These are phyloP conservation scores for Ganoderma lingzhi DNA, from an alignment of 1,284 basidiomycete species.

Conservation along the genomic window DNA sequence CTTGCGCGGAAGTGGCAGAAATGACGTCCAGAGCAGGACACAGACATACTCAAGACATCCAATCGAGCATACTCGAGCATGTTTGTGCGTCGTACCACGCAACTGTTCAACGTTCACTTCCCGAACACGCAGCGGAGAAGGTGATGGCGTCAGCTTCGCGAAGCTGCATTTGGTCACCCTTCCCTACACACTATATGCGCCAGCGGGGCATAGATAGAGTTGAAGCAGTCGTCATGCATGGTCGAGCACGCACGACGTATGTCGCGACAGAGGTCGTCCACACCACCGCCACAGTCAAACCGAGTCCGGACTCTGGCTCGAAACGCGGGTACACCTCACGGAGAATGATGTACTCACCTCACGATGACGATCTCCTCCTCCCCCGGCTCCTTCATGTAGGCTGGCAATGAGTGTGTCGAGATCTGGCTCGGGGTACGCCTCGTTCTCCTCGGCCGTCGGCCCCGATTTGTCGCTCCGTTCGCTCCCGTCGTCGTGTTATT, in stretches of 20 bases:
- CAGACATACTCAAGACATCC: neutral
- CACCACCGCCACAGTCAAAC: no score
- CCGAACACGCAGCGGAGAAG: neutral
- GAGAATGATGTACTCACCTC: slow-evolving; percentile 49
- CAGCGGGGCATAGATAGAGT: neutral
- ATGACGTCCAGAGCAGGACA: neutral
- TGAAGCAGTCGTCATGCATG: neutral
- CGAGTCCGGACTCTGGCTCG: neutral
- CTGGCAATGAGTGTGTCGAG: slow-evolving; percentile 75
- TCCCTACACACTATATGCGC: neutral
- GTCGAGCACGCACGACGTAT: neutral
- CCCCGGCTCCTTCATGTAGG: slow-evolving; percentile 82
- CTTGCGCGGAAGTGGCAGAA: neutral
- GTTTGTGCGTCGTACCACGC: neutral
- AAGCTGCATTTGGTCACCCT: neutral
- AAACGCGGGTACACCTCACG: neutral
- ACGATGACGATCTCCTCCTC: slow-evolving; percentile 80
- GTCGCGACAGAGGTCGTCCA: neutral
- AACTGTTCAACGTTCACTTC: neutral
- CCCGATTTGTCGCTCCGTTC: slow-evolving; percentile 27
- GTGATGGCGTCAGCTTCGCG: neutral
- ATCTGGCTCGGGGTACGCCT: slow-evolving; percentile 68
- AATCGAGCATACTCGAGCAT: neutral
- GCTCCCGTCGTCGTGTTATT: slow-evolving; percentile 11
- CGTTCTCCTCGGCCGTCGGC: slow-evolving; percentile 51